phyloP scores from a whole-genome alignment of 1,284 basidiomycete species.

The Termitomyces sp. region DNA sequence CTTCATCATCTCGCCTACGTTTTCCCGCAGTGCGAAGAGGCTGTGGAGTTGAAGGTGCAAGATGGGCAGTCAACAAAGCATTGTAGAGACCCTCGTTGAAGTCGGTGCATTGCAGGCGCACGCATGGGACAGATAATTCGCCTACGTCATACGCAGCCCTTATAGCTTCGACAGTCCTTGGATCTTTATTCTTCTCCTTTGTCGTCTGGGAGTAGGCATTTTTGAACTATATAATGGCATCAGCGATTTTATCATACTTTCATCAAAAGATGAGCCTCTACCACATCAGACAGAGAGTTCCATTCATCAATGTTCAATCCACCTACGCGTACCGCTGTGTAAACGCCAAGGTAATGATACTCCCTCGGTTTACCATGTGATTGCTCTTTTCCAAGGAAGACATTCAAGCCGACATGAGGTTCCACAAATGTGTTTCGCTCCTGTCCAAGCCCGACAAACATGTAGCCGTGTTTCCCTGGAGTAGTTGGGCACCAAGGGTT shows the following conservation, averaged over 20 bases:
- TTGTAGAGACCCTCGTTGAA: slow-evolving; percentile 38
- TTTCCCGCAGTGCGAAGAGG: slow-evolving; percentile 5
- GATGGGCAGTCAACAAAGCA: slow-evolving; percentile 20
- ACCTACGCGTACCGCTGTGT: slow-evolving; percentile 31
- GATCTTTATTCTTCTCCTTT: slow-evolving; percentile 30
- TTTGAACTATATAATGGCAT: slow-evolving; percentile 26
- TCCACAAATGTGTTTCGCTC: slow-evolving; percentile 33
- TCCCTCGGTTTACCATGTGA: slow-evolving; percentile 19
- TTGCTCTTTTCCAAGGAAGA: slow-evolving; percentile 35
- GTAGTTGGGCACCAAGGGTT: slow-evolving; percentile 41
- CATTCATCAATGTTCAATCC: slow-evolving; percentile 36
- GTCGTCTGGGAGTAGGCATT: slow-evolving; percentile 30
- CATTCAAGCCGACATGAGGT: slow-evolving; percentile 29
- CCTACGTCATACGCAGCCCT: slow-evolving; percentile 37
- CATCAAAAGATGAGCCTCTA: slow-evolving; percentile 16
- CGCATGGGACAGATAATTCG: slow-evolving; percentile 39
- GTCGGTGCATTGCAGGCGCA: slow-evolving; percentile 38
- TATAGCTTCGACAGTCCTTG: slow-evolving; percentile 28
- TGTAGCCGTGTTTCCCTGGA: slow-evolving; percentile 40
- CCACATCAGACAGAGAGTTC: slow-evolving; percentile 30
- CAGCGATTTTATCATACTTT: background rate
- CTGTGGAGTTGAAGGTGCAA: background rate
- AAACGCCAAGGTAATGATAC: slow-evolving; percentile 39
- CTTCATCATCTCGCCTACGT: slow-evolving; percentile 15
- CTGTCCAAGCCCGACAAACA: slow-evolving; percentile 40